A percentile compares a stretch with the other conserved stretches of the same genome.
phyloP scores from a whole-genome alignment of 2,329 filamentous ascomycete genomes.

The Botrytis elliptica region DNA sequence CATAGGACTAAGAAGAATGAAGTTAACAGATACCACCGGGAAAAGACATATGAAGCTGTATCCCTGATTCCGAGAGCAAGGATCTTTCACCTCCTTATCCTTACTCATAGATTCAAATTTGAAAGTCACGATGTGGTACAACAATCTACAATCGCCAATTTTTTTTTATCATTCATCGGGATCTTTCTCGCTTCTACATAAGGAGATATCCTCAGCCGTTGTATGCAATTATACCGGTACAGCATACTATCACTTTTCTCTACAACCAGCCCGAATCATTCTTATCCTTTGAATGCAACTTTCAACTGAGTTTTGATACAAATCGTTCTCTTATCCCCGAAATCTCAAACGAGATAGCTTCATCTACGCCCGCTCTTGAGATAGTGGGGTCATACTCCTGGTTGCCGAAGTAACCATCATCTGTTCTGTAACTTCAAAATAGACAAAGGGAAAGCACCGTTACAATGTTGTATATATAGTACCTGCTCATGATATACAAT shows the following conservation, averaged over 20 bases:
- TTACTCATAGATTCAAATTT: conserved; percentile 10
- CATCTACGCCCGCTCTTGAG: background rate
- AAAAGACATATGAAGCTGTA: conserved; percentile 13
- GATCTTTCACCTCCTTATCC: conserved; percentile 9
- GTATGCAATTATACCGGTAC: conserved; percentile 13
- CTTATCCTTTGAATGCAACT: conserved; percentile 11
- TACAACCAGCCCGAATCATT: conserved; percentile 7
- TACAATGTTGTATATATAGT: conserved; percentile 10
- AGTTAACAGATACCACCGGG: conserved; percentile 1
- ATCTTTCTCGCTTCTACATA: conserved; percentile 17
- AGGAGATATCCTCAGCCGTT: conserved; percentile 20
- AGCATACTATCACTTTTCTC: conserved; percentile 16
- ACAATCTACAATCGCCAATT: background rate
- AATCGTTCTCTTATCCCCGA: conserved; percentile 16
- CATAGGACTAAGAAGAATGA: background rate
- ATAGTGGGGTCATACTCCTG: conserved; percentile 16
- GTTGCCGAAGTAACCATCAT: conserved; percentile 10
- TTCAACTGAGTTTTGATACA: conserved; percentile 1
- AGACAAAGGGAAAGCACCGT: conserved; percentile 1
- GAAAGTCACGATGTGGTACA: conserved; percentile 15
- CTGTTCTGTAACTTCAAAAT: conserved; percentile 9
- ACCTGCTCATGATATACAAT: conserved; percentile 10
- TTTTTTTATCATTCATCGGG: conserved; percentile 8
- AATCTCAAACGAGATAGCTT: conserved; percentile 14
- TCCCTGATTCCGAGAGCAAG: conserved; percentile 14